Conservation (phyloP, 2,329 filamentous ascomycete genomes). For the Cordyceps pruinosa region DNA sequence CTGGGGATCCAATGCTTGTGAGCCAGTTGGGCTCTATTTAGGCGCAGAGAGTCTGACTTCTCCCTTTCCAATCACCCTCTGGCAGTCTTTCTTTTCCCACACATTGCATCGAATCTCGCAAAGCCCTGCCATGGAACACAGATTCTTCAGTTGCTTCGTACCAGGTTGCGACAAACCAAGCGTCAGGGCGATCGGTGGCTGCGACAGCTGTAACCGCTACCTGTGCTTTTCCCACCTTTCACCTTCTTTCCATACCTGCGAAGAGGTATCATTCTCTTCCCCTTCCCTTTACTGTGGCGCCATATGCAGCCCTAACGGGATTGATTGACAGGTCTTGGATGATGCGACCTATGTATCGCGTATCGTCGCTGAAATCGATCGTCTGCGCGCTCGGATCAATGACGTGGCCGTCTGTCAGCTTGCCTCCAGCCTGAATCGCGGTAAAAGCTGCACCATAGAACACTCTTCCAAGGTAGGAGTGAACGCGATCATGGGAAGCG, state of each 20-base stretch:
- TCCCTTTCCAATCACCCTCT: too few relatives aligned
- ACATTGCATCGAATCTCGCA: background rate
- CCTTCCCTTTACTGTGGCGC: background rate
- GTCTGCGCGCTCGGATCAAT: constrained; percentile 15
- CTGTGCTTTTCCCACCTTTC: constrained; percentile 8
- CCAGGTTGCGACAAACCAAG: constrained; percentile 10
- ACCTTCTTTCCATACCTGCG: constrained; percentile 6
- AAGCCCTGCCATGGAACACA: background rate
- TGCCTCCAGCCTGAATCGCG: constrained; percentile 14
- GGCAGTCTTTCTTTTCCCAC: too few relatives aligned
- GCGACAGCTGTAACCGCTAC: constrained; percentile 12
- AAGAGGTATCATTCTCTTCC: background rate
- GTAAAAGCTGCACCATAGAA: constrained; percentile 13
- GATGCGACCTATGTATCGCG: background rate
- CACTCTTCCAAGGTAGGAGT: constrained; percentile 12
- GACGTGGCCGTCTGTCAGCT: constrained; percentile 16
- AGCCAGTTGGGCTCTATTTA: too few relatives aligned
- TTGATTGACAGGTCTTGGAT: background rate
- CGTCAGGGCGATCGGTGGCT: constrained; percentile 10
- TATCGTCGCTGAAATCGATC: constrained; percentile 12
- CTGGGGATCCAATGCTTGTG: too few relatives aligned
- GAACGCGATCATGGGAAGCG: constrained; percentile 20
- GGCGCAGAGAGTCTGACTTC: too few relatives aligned
- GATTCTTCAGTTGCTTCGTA: constrained; percentile 12
- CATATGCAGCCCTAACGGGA: background rate